Base-by-base conservation (phyloP, 2,329 filamentous ascomycete genomes). In the Aspergillus pseudotamarii region DNA sequence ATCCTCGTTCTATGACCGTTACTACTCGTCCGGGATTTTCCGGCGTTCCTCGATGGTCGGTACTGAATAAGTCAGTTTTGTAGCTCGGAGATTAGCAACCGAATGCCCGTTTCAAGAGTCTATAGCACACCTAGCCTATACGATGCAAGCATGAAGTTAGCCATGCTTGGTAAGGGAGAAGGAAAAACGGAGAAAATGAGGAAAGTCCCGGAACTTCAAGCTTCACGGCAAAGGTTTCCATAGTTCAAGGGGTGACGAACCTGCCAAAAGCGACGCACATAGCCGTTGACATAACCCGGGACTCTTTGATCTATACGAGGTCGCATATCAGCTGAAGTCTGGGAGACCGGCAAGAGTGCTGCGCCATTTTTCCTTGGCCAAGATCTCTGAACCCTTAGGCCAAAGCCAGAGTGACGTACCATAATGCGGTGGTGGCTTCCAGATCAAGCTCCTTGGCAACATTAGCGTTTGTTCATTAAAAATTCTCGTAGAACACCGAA, bases 251-350 rank as follows among this genome's bases (percentile, higher is more conserved):
- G 60, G 56, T 50, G 26, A 78, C 90, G 72, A 84, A 96, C 94
- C 89, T 99, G 95, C 95, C 95, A 99, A 80, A 99, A 98, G 43
- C 95, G 87, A 62, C 95, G 89, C 46, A 99, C 94, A 77, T 97
- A 99, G 70, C 94, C 93, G 69, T 89, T 91, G 26, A 98, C 93
- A 83, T 93, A 97, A 55, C 94, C 95, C 2, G 93, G 92, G 32
- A 98, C 83, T 62, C 93, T 86, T 71, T 88, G 86, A 75, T 98
- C 94, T 97, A 60, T n/a, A 50, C n/a, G 53, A 43, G 12, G 56
- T 59, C 51, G 58, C 57, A 48, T 58, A 53, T 58, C n/a, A 36
- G 48, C 56, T n/a, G 23, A 26, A 36, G 23, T 11, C 34, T 28
- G 28, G 38, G 6, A 48, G 28, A 11, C 36, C 28, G 38, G 16